Evolutionary conservation across 495 filamentous ascomycete genomes (phyloP).

Genomic region (Penicillium dipodomyicola): DNA sequence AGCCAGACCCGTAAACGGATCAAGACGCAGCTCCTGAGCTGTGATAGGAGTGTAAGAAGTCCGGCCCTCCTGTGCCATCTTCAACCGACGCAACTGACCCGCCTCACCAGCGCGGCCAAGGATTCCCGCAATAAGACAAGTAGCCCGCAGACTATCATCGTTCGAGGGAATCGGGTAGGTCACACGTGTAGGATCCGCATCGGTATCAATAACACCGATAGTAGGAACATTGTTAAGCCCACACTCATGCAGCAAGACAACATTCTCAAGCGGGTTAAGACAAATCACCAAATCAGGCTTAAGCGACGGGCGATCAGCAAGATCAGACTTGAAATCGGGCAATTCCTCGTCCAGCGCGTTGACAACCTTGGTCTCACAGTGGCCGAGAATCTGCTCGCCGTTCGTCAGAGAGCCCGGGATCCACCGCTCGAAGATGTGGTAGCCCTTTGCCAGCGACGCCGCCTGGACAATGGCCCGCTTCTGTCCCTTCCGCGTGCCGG

Average conservation of each 20-base stretch:
- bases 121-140: slow-evolving; percentile 78
- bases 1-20: slow-evolving; percentile 28
- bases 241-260: slow-evolving; percentile 84
- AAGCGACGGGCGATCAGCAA: slow-evolving; percentile 60
- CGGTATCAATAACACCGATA: slow-evolving; percentile 90
- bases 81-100: slow-evolving; percentile 64
- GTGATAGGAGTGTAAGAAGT: slow-evolving; percentile 55
- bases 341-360: slow-evolving; percentile 68
- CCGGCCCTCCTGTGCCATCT: slow-evolving; percentile 57
- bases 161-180: slow-evolving; percentile 97
- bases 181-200: slow-evolving; percentile 87
- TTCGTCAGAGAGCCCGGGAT: slow-evolving; percentile 91
- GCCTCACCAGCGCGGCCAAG: slow-evolving; percentile 80
- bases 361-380: slow-evolving; percentile 64
- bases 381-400: slow-evolving; percentile 76
- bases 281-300: slow-evolving; percentile 91
- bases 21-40: slow-evolving; percentile 23
- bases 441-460: slow-evolving; percentile 71
- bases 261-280: slow-evolving; percentile 91
- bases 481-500: slow-evolving; percentile 79
- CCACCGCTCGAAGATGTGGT: slow-evolving; percentile 93
- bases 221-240: slow-evolving; percentile 85
- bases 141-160: slow-evolving; percentile 85
- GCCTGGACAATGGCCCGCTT: slow-evolving; percentile 74
- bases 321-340: slow-evolving; percentile 58